Conservation (phyloP, 2,329 filamentous ascomycete genomes). For the Ceratocystis ficicola region DNA sequence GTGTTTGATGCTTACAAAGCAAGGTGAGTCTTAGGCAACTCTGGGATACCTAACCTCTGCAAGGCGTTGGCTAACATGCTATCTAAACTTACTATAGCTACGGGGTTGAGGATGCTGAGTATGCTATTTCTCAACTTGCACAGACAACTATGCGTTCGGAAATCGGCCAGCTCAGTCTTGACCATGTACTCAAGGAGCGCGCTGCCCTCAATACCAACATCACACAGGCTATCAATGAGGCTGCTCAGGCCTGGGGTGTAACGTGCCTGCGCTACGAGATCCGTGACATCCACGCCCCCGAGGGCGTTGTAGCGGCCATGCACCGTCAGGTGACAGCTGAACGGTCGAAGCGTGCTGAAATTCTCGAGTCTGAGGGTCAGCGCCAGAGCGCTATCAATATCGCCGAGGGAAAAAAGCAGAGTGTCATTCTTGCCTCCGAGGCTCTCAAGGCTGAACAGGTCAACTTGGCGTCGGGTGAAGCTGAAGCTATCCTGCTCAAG, state of each 20-base stretch:
- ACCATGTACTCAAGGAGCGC: conserved; percentile 95
- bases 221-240: conserved; percentile 97
- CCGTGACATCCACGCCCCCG: conserved; percentile 91
- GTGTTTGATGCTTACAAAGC: conserved; percentile 98
- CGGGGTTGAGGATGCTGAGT: conserved; percentile 95
- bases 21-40: conserved; percentile 45
- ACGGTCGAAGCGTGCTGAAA: conserved; percentile 93
- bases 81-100: conserved; percentile 50
- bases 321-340: conserved; percentile 96
- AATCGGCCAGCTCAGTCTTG: conserved; percentile 89
- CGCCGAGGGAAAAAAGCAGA: conserved; percentile 93
- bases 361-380: conserved; percentile 93
- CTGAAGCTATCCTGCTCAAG: conserved; percentile 80
- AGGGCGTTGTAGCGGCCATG: conserved; percentile 91
- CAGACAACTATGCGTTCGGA: conserved; percentile 99
- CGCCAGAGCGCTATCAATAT: conserved; percentile 97
- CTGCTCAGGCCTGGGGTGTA: conserved; percentile 91
- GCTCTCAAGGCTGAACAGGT: conserved; percentile 82
- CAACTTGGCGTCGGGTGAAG: conserved; percentile 84
- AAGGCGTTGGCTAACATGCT: conserved; percentile 2
- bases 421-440: conserved; percentile 89
- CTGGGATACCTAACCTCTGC: neutral
- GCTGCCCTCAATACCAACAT: conserved; percentile 95
- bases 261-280: conserved; percentile 96
- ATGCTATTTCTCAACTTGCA: conserved; percentile 93